phyloP scores from a whole-genome alignment of 768 basidiomycete genomes.

The Tephrocybe sp. region DNA sequence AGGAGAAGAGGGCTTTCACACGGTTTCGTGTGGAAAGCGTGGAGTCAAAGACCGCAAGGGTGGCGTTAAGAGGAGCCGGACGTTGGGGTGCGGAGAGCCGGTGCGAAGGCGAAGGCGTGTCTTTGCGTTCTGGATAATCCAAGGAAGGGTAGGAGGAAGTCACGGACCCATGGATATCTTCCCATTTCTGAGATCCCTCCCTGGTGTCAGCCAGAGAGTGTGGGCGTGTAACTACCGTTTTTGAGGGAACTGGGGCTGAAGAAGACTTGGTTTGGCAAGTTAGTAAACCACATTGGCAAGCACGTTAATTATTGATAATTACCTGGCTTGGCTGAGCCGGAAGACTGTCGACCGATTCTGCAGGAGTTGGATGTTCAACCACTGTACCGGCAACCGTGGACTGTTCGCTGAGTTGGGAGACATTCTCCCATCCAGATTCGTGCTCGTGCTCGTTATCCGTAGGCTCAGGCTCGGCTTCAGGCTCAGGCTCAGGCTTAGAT shows the following conservation, averaged over 20 bases:
- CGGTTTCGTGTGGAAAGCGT: constrained; percentile 67
- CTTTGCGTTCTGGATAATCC: constrained; percentile 64
- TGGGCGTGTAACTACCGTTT: constrained; percentile 24
- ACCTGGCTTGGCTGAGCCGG: constrained; percentile 31
- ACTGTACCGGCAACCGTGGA: constrained; percentile 14
- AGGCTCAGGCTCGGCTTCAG: constrained; percentile 1
- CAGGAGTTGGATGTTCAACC: constrained; percentile 31
- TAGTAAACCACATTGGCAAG: not conserved
- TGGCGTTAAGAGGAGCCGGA: constrained; percentile 43
- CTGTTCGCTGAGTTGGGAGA: constrained; percentile 21
- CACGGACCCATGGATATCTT: constrained; percentile 59
- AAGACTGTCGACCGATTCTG: constrained; percentile 34
- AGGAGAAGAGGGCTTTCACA: constrained; percentile 63
- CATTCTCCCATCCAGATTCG: constrained; percentile 36
- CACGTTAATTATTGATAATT: constrained; percentile 16
- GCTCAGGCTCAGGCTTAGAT: not conserved
- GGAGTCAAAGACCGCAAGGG: constrained; percentile 69
- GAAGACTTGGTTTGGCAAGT: constrained; percentile 5
- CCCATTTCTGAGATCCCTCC: constrained; percentile 66
- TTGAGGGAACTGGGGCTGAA: constrained; percentile 14
- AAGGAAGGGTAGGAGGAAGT: constrained; percentile 78
- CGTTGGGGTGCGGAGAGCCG: constrained; percentile 21
- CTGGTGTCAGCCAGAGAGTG: constrained; percentile 34
- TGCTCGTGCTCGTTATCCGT: constrained; percentile 14
- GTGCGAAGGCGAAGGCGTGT: constrained; percentile 42